These are phyloP conservation scores for Ascochyta rabiei DNA, from an alignment of 2,329 filamentous ascomycete species.

Conservation along the genomic window DNA sequence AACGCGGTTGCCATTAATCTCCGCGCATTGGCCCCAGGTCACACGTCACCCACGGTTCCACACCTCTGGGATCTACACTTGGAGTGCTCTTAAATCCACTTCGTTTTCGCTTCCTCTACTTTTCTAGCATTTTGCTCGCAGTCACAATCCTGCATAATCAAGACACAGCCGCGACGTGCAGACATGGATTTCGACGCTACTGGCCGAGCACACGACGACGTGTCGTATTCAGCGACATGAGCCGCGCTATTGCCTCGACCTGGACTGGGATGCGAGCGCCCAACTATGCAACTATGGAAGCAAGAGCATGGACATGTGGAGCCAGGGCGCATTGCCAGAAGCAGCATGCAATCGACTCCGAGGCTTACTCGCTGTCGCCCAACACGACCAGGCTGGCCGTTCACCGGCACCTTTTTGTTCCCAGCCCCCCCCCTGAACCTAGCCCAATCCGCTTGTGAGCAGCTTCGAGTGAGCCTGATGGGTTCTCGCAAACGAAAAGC, in stretches of 20 bases:
- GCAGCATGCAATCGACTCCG: neutral
- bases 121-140: neutral
- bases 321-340: slow-evolving; percentile 5
- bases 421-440: neutral
- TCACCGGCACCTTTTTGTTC: slow-evolving; percentile 3
- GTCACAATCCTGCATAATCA: neutral
- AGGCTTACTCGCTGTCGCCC: neutral
- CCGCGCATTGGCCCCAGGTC: neutral
- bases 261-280: slow-evolving; percentile 3
- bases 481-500: neutral
- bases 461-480: neutral
- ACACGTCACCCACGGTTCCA: slow-evolving; percentile 12
- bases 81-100: slow-evolving; percentile 26
- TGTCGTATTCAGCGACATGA: slow-evolving; percentile 3
- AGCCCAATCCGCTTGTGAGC: neutral
- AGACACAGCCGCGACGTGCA: neutral
- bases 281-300: neutral
- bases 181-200: slow-evolving; percentile 6
- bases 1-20: slow-evolving; percentile 1
- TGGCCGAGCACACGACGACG: neutral
- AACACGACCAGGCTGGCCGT: slow-evolving; percentile 10
- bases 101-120: slow-evolving; percentile 8
- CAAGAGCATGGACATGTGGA: slow-evolving; percentile 17
- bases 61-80: slow-evolving; percentile 14
- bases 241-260: slow-evolving; percentile 10